Base-by-base conservation (phyloP, 2,329 filamentous ascomycete species). In the Penicillium sp. region DNA sequence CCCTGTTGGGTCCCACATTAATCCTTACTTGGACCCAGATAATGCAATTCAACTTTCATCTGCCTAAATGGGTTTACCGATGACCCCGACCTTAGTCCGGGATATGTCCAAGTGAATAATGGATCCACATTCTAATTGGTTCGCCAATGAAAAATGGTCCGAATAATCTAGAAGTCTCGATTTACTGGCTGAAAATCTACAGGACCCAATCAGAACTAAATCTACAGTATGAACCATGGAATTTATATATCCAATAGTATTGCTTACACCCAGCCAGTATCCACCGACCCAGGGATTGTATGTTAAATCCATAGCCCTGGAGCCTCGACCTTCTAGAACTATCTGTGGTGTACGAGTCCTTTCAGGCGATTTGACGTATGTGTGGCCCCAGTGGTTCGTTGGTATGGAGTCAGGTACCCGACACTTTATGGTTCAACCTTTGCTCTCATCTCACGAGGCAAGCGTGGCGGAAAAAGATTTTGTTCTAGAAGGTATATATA, bases 401-500 rank as follows among this genome's bases (percentile, higher is more conserved):
- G 10, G 28, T 22, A 51, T 33, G 22, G 53, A n/a, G 25, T 22
- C 47, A 55, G 53, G 53, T 51, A 55, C 53, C 19, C 31, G 38
- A 26, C 42, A 35, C 53, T 35, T 40, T 51, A 17, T 28, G 50
- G 42, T 36, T 46, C 42, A 30, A 31, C 37, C 42, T n/a, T 37
- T 25, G 28, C 33, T 50, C 22, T 51, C 33, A 38, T 25, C 52
- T 19, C 37, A 38, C 37, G 46, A 50, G 53, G 47, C 38, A 36
- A 44, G 40, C 38, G 52, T 55, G 53, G 53, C 53, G 53, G 53
- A 26, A 19, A 26, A 38, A 55, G 40, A 35, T 35, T 55, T 41
- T 53, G 26, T 47, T 22, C 40, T 55, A 28, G 16, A 33, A 19
- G 33, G 33, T 55, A 55, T 55, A 40, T 55, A 55, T 55, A 55